Evolutionary conservation across 2,329 filamentous ascomycete genomes (phyloP), one percentile per base, ranked within the genome.

Genomic region (Fusarium chlamydosporum): DNA sequence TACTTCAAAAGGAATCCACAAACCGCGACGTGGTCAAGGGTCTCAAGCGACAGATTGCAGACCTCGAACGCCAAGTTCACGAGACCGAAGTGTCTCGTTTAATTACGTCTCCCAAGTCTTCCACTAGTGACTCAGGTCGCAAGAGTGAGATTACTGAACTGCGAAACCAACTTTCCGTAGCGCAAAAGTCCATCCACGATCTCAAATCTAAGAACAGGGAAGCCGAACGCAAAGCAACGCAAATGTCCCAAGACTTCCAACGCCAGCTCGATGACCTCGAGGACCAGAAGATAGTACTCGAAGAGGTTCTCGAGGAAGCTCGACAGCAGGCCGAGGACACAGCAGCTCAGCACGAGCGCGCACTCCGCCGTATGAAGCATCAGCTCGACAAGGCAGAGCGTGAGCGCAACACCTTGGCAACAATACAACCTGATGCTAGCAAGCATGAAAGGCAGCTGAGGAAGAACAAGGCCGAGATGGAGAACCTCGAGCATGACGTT

Each of bases 401-500:
- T n/a, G 80, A 86, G 61, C 83, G 84, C 65, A 74, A 72, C 59
- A 67, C 69, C n/a, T 70, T 78, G 51, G 72, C 77, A 37, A 74
- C 74, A 59, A 64, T 77, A 45, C 75, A 77, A 43, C 72, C 74
- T 18, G 82, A 85, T 34, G 80, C 81, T 12, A 80, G 80, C 47
- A 85, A 85, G 56, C 87, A 89, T 73, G 84, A 87, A 42, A 82
- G 84, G 40, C 87, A 90, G 61, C 79, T 92, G 27, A 88, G 87
- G 64, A 85, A 88, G 72, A 86, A 86, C 20, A 89, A 91, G 76
- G 82, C 88, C 13, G 87, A 91, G 73, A 82, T 86, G 41, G 88
- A 92, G 76, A 86, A 89, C 34, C 83, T 96, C n/a, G 89, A 92
- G 70, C 84, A 92, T 60, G 89, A 92, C 74, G 84, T 96, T 29